Percentiles rank a stretch among this genome's conserved stretches.
Conservation (phyloP, 78 protist species). For the Guillardia theta region DNA sequence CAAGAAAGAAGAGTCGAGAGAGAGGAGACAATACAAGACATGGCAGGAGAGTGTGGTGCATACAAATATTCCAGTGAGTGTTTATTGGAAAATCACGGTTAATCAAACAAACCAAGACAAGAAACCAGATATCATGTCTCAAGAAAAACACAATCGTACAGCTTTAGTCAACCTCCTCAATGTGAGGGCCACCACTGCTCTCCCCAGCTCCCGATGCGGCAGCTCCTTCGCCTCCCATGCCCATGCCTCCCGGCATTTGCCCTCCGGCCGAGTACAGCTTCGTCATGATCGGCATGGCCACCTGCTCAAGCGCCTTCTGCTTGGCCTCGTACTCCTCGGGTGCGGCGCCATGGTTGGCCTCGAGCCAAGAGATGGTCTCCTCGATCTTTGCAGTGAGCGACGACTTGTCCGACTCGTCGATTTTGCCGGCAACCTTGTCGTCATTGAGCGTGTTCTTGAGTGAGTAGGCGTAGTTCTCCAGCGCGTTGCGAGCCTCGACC, state of each 20-base stretch:
- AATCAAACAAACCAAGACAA: too few species aligned
- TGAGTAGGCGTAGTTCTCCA: conserved; percentile 84
- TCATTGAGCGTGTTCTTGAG: conserved; percentile 50
- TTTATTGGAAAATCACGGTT: too few species aligned
- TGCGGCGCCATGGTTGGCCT: conserved; percentile 73
- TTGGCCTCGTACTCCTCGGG: conserved; percentile 84
- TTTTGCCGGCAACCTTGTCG: conserved; percentile 47
- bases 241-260: conserved; percentile 45
- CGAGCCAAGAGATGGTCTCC: conserved; percentile 70
- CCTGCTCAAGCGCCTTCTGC: conserved; percentile 86
- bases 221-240: background rate
- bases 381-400: background rate
- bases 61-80: too few species aligned
- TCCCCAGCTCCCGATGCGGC: background rate
- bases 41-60: too few species aligned
- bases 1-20: too few species aligned
- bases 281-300: conserved; percentile 87
- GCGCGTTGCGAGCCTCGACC: conserved; percentile 81
- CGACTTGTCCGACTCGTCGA: conserved; percentile 43
- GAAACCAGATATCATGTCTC: too few species aligned
- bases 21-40: too few species aligned
- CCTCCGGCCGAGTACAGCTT: conserved; percentile 76
- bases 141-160: too few species aligned
- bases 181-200: conserved; percentile 42
- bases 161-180: conserved; percentile 57